Base-by-base conservation (phyloP, 306 rosid genomes). In the Luffa aegyptiaca region DNA sequence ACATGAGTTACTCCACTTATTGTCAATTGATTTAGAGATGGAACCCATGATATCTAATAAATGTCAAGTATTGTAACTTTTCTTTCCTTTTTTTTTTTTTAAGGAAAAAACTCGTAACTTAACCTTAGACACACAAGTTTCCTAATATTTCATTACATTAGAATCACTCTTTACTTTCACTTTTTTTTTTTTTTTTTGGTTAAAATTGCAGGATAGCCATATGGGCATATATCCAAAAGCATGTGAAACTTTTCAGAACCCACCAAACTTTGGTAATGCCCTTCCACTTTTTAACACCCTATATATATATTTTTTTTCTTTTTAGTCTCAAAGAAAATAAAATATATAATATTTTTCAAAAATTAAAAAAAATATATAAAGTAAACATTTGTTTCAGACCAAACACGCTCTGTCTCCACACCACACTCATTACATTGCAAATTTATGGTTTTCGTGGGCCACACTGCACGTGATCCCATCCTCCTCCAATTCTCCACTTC, bases 161-260 rank as follows among this genome's bases (percentile, higher is more conserved):
- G 1, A 41, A 5, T 41, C 7, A 41, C 6, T 41, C 44, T 4
- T 41, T 5, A 42, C 46, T 5, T 42, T 42, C 9, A 42, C 46
- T 41, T 41, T 41, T 3, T 42, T 42, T 42, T 42, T 42, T 5
- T 8, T 8, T 0, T 8, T 26, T 26, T 26, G 52, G 52, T 11
- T 11, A 42, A 42, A 26, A 26, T 26, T 26, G 31, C 31, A 26
- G 31, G 16, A 48, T 12, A 48, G 52, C 16, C 52, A 48, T 48
- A 48, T 48, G 51, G 13, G 31, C 31, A 26, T 16, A 48, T 48
- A 48, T 3, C 52, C 14, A 49, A 51, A 51, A 31, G 42, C 93
- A 90, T 80, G 97, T 90, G 95, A 79, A 82, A 31, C 94, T 91
- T 91, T 91, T 85, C 92, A 91, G 95, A 88, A 79, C 10, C 87